phyloP scores from a whole-genome alignment of 768 basidiomycete genomes.

The Phanerodontia chrysosporium region DNA sequence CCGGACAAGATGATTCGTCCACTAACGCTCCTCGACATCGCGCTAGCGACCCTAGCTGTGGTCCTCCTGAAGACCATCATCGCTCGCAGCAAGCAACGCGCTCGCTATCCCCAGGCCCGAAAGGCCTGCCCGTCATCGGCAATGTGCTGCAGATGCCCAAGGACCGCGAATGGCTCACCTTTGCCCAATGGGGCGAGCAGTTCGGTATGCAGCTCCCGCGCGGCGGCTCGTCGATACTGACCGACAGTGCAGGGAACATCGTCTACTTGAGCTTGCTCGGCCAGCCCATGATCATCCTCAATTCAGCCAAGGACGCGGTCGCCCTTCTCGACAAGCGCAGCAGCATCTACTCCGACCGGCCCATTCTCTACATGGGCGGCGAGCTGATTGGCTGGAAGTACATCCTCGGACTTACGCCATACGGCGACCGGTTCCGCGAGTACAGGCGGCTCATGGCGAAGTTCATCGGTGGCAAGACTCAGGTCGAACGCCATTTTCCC shows the following conservation, averaged over 20 bases:
- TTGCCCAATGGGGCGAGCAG: conserved; percentile 3
- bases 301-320: conserved; percentile 21
- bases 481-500: conserved; percentile 21
- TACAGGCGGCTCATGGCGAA: conserved; percentile 19
- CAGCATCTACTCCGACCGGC: conserved; percentile 27
- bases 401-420: conserved; percentile 16
- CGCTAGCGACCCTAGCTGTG: background rate
- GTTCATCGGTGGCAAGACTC: background rate
- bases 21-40: background rate
- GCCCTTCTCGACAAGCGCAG: conserved; percentile 29
- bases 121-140: conserved; percentile 12
- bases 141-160: conserved; percentile 15
- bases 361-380: conserved; percentile 21
- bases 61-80: background rate
- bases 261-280: conserved; percentile 24
- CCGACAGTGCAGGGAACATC: conserved; percentile 10
- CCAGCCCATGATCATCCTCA: conserved; percentile 26
- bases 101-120: conserved; percentile 12
- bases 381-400: conserved; percentile 24
- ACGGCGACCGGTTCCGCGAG: conserved; percentile 23
- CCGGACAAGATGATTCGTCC: background rate
- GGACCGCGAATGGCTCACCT: conserved; percentile 4
- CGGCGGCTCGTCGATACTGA: background rate
- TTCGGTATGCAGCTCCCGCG: conserved; percentile 12
- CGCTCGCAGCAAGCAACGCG: background rate